A percentile compares a stretch with the other conserved stretches of the same genome.
Conservation (phyloP, 2,329 filamentous ascomycete species). For the Purpureocillium takamizusanense region DNA sequence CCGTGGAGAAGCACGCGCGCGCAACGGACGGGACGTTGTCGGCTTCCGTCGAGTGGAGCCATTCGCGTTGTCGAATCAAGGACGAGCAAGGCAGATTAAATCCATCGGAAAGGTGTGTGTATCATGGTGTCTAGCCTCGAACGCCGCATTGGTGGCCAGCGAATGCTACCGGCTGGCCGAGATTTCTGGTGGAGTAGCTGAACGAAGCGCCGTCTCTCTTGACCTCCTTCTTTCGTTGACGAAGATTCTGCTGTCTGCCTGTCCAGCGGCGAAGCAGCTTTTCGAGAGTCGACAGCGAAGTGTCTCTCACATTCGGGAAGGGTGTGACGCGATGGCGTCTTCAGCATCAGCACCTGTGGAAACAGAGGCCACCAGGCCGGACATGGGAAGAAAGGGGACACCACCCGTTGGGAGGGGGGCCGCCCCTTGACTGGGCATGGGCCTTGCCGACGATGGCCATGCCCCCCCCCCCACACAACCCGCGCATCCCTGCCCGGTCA, state of each 20-base stretch:
- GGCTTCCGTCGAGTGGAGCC: too few relatives aligned
- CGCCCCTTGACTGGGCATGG: conserved; percentile 1
- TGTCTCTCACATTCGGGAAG: not conserved
- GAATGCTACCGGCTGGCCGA: not conserved
- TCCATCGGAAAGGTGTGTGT: not conserved
- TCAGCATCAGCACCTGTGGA: not conserved
- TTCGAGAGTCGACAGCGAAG: too few relatives aligned
- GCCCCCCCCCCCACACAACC: not conserved
- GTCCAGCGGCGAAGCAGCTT: too few relatives aligned
- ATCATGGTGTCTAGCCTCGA: not conserved
- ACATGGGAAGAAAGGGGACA: not conserved
- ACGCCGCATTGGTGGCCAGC: not conserved
- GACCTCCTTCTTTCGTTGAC: too few relatives aligned
- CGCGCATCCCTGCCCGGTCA: not conserved
- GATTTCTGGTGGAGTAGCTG: conserved; percentile 1
- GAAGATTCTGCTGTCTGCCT: too few relatives aligned
- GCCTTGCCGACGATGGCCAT: not conserved
- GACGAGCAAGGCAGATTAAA: not conserved
- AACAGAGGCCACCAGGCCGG: not conserved
- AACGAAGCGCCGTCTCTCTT: not conserved
- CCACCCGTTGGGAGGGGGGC: not conserved
- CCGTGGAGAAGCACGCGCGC: too few relatives aligned
- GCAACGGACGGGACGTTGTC: too few relatives aligned
- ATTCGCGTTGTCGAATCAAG: too few relatives aligned
- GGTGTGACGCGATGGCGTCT: conserved; percentile 1